These are phyloP conservation scores for Skeletonema potamos DNA, from an alignment of 108 stramenopile species.

Conservation along the genomic window DNA sequence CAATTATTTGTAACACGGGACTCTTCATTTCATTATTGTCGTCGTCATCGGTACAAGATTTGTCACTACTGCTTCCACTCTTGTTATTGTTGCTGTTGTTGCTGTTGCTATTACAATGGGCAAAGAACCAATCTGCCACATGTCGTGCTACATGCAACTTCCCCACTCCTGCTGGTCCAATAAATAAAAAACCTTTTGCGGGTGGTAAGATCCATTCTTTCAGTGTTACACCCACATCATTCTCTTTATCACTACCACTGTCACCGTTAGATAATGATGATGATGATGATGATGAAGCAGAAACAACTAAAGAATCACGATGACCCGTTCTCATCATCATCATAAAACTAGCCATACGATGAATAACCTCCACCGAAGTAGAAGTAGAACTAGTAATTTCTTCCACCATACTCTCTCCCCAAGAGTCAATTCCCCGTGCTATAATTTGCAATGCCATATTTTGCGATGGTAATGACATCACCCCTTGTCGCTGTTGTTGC, in stretches of 20 bases:
- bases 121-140: conserved; percentile 23
- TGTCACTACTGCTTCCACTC: too few relatives aligned
- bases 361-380: neutral
- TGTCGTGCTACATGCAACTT: conserved; percentile 25
- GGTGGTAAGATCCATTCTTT: conserved; percentile 31
- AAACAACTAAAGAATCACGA: neutral
- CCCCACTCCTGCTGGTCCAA: conserved; percentile 34
- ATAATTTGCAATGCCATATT: conserved; percentile 32
- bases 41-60: neutral
- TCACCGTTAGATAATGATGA: neutral
- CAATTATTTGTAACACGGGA: neutral
- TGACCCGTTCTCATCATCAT: neutral
- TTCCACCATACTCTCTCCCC: conserved; percentile 24
- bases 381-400: neutral
- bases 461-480: conserved; percentile 30
- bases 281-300: neutral
- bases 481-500: conserved; percentile 1
- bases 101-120: conserved; percentile 14
- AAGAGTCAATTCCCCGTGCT: conserved; percentile 32
- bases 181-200: conserved; percentile 29
- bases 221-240: neutral
- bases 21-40: neutral
- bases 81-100: neutral
- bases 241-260: neutral
- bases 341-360: neutral